Evolutionary conservation across 192 early-diverging fungal species (phyloP).

Genomic region (Backusella parvicylindrica): DNA sequence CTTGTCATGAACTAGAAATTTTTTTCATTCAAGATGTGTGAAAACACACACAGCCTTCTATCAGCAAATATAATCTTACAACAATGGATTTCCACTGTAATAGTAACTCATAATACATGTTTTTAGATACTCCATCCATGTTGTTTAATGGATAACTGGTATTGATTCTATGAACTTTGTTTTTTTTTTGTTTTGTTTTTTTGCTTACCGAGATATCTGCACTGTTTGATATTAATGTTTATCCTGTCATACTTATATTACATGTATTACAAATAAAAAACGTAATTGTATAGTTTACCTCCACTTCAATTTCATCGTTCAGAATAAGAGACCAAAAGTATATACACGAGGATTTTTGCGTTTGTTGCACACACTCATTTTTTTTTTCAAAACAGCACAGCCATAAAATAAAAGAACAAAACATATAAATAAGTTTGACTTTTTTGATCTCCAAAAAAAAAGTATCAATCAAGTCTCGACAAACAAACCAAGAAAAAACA

Average conservation of each 20-base stretch:
- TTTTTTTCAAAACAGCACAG: background rate
- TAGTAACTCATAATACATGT: no score
- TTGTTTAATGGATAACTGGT: no score
- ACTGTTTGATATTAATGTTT: background rate
- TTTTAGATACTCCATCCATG: no score
- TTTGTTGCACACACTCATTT: background rate
- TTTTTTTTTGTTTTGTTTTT: no score
- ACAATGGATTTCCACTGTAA: no score
- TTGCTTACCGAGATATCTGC: background rate
- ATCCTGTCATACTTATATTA: background rate
- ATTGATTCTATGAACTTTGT: no score
- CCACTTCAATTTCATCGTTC: background rate
- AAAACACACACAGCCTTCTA: no score
- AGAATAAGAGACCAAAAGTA: background rate
- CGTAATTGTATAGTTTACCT: background rate
- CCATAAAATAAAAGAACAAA: background rate
- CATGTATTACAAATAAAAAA: background rate
- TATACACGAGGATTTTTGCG: background rate
- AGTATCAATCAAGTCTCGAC: background rate
- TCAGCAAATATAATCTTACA: no score
- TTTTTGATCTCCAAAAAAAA: background rate
- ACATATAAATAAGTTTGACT: background rate
- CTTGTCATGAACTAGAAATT: no score
- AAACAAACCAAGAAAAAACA: background rate
- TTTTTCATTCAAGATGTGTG: no score